Conservation (phyloP, 768 basidiomycete genomes). For the Russula griseocarnosa region DNA sequence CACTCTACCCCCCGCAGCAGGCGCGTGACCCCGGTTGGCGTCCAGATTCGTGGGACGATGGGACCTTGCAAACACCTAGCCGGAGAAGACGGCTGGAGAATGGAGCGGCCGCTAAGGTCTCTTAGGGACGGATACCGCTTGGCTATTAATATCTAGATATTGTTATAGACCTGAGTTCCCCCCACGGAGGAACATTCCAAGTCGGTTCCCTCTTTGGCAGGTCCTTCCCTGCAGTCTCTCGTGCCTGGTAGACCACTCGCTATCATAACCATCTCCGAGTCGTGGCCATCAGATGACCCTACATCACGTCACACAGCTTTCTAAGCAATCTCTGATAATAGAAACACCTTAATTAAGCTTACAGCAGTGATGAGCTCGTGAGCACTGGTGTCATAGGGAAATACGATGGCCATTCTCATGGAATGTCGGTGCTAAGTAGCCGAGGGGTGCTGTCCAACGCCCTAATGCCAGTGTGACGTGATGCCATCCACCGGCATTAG, state of each 20-base stretch:
- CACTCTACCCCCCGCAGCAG: conserved; percentile 20
- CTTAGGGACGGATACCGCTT: conserved; percentile 14
- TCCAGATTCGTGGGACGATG: conserved; percentile 29
- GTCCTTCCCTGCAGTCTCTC: background rate
- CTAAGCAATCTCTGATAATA: conserved; percentile 3
- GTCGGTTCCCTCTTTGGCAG: conserved; percentile 4
- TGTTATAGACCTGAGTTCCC: conserved; percentile 8
- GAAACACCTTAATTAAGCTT: conserved; percentile 10
- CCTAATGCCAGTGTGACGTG: conserved; percentile 10
- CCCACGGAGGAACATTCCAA: conserved; percentile 7
- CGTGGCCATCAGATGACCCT: conserved; percentile 20
- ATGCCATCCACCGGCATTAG: conserved; percentile 23
- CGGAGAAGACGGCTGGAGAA: conserved; percentile 28
- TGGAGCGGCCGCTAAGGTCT: conserved; percentile 25
- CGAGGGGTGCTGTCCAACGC: conserved; percentile 11
- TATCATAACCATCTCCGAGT: conserved; percentile 26
- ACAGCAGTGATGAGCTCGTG: background rate
- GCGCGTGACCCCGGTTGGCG: conserved; percentile 21
- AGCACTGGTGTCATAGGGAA: background rate
- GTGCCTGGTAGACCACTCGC: conserved; percentile 17
- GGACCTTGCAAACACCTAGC: conserved; percentile 29
- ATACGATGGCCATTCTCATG: conserved; percentile 3
- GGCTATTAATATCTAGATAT: conserved; percentile 13
- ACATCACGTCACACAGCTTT: conserved; percentile 24
- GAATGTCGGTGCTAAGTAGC: conserved; percentile 15